Base-by-base conservation (phyloP, 129 eudicot genomes). In the Flaveria bidentis region DNA sequence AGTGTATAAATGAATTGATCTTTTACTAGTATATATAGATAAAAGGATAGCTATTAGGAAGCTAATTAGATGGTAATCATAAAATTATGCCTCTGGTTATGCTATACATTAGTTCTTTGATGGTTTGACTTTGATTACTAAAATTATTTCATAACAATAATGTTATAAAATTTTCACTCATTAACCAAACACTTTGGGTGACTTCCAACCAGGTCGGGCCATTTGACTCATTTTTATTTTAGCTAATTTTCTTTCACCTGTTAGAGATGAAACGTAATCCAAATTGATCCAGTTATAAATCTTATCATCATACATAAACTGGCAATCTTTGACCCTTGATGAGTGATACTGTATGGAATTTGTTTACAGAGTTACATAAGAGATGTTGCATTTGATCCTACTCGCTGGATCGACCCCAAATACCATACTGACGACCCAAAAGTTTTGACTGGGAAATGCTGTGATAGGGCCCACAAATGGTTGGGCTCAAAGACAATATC, bases 391-490 rank as follows among this genome's bases (percentile, higher is more conserved):
- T 95, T 91, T 79, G 99, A 95, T 69, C 96, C 99, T 0, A 87
- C 96, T 13, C 76, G 96, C 44, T 95, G 97, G 97, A 85, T 82
- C 7, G 89, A 87, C 18, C 52, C 69, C 67, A 87, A 83, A 72
- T 84, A 81, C 68, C 74, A 75, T 14, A 89, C 80, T 0, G 87
- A 84, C 17, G 91, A 91, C 62, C 72, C 73, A 36, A 85, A 91
- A 62, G 60, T 78, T 30, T 25, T 83, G 74, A 20, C 83, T 28
- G 96, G 94, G 33, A 95, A 89, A 85, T 77, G 74, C 62, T 95
- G 99, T 70, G 99, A 95, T 75, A 71, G 46, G 83, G 96, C 97
- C 41, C 99, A 95, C 50, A 73, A 96, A 71, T 95, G 99, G 99
- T 76, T 95, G 89, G 86, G 81, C 44, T 95, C 99, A 16, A 95